Percentiles rank a stretch among this genome's conserved stretches.
Evolutionary conservation across 225 moss, liverwort and hornwort genomes (phyloP).

Genomic region (Physcomitrium patens): DNA sequence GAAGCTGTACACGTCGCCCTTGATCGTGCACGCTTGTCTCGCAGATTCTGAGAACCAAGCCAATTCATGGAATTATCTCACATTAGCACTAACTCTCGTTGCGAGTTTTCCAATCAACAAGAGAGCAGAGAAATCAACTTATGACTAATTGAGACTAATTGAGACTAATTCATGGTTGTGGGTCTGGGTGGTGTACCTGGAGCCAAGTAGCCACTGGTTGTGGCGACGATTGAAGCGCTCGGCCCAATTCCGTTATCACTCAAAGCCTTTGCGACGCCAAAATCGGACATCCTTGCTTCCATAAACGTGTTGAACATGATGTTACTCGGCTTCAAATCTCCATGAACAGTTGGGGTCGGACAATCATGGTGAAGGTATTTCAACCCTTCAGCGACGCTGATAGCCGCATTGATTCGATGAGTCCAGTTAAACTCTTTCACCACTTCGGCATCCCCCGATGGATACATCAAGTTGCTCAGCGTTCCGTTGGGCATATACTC

Average conservation of each 20-base stretch:
- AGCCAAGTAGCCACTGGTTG: conserved; percentile 25
- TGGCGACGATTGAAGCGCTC: not conserved
- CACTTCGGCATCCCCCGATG: conserved; percentile 9
- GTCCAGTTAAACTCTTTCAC: conserved; percentile 46
- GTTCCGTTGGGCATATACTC: conserved; percentile 54
- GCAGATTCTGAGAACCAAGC: conserved; percentile 4
- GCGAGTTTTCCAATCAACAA: no score
- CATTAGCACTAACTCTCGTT: not conserved
- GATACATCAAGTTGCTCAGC: conserved; percentile 30
- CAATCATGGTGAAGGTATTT: conserved; percentile 60
- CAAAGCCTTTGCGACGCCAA: conserved; percentile 32
- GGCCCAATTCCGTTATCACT: conserved; percentile 23
- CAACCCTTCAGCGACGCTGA: conserved; percentile 38
- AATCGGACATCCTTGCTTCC: conserved; percentile 42
- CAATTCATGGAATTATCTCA: not conserved
- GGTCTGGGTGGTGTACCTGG: conserved; percentile 16
- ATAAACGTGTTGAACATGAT: conserved; percentile 40
- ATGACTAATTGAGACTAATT: no score
- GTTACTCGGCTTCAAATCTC: conserved; percentile 51
- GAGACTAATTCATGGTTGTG: not conserved
- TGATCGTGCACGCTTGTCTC: conserved; percentile 23
- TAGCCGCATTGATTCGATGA: conserved; percentile 43
- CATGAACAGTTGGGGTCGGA: conserved; percentile 41
- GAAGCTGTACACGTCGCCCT: conserved; percentile 58
- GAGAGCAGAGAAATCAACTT: no score